These are phyloP conservation scores for Candida pseudoviswanathii DNA, from an alignment of 1,139 yeast genomes.

Conservation along the genomic window DNA sequence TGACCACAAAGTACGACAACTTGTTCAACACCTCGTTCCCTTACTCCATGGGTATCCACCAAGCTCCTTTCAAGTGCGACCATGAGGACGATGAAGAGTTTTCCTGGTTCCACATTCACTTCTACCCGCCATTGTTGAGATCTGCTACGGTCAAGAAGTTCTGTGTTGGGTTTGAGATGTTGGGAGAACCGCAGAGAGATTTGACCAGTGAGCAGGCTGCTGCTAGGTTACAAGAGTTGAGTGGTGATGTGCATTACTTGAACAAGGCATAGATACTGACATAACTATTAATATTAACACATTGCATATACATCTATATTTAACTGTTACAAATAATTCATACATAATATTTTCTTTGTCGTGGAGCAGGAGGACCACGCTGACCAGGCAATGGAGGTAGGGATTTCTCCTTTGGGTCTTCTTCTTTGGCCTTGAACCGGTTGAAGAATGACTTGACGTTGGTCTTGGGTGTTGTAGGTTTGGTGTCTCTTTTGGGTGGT, in stretches of 20 bases:
- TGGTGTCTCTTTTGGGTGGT: not conserved
- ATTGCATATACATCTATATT: not conserved
- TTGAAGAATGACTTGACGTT: not conserved
- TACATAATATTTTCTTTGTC: not conserved
- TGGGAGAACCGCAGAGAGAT: slow-evolving; percentile 80
- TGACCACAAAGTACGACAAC: slow-evolving; percentile 73
- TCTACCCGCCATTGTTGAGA: slow-evolving; percentile 75
- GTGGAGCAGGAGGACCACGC: not conserved
- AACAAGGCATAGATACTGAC: slow-evolving; percentile 5
- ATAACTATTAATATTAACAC: not conserved
- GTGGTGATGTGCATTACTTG: slow-evolving; percentile 41
- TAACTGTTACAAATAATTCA: not conserved
- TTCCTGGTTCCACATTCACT: slow-evolving; percentile 77
- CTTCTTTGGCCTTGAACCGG: not conserved
- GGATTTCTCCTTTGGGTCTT: not conserved
- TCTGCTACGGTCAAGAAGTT: slow-evolving; percentile 77
- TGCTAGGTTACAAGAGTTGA: slow-evolving; percentile 49
- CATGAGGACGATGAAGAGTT: slow-evolving; percentile 39
- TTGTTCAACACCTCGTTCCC: slow-evolving; percentile 72
- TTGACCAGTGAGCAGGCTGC: slow-evolving; percentile 80
- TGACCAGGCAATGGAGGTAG: slow-evolving; percentile 3
- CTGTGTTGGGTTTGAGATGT: slow-evolving; percentile 76
- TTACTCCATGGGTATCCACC: slow-evolving; percentile 82
- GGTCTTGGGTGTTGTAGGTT: not conserved
- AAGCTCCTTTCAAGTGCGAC: slow-evolving; percentile 56